A percentile compares a stretch with the other conserved stretches of the same genome.
Evolutionary conservation across 2,329 filamentous ascomycete species (phyloP).

Genomic region (Fusarium sp.): DNA sequence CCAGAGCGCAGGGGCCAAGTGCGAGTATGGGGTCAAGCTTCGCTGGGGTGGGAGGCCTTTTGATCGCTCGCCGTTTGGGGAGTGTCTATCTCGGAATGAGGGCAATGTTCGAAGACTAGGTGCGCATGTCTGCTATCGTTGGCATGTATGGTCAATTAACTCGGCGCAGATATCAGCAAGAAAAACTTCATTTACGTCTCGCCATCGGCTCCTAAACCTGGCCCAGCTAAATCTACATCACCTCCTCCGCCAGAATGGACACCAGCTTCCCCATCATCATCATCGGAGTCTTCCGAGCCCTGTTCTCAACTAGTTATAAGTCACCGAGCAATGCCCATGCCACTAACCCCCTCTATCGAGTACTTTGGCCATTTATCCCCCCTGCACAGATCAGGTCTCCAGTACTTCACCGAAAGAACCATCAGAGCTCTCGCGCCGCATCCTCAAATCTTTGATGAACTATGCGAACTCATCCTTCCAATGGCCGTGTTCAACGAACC

Average conservation of each 20-base stretch:
- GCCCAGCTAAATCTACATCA: background rate
- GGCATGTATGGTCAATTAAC: no score
- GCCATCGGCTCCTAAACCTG: constrained; percentile 15
- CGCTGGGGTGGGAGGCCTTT: constrained; percentile 36
- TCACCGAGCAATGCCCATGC: background rate
- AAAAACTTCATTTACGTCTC: constrained; percentile 39
- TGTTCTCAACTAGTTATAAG: constrained; percentile 6
- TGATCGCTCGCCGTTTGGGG: constrained; percentile 31
- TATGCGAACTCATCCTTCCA: constrained; percentile 31
- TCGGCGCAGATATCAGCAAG: constrained; percentile 21
- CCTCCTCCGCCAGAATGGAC: constrained; percentile 1
- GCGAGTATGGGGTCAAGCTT: constrained; percentile 35
- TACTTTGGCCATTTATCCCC: constrained; percentile 34
- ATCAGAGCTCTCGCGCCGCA: constrained; percentile 31
- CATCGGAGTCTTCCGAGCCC: background rate
- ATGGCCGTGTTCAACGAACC: constrained; percentile 37
- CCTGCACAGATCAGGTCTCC: constrained; percentile 32
- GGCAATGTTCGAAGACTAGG: constrained; percentile 30
- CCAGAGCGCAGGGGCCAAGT: constrained; percentile 24
- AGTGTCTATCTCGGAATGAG: constrained; percentile 31
- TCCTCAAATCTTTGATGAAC: constrained; percentile 29
- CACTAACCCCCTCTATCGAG: constrained; percentile 14
- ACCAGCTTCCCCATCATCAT: background rate
- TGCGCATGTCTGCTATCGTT: no score
- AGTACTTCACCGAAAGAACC: constrained; percentile 36